These are phyloP conservation scores for Candolleomyces eurysporus DNA, from an alignment of 768 basidiomycete genomes.

Conservation along the genomic window DNA sequence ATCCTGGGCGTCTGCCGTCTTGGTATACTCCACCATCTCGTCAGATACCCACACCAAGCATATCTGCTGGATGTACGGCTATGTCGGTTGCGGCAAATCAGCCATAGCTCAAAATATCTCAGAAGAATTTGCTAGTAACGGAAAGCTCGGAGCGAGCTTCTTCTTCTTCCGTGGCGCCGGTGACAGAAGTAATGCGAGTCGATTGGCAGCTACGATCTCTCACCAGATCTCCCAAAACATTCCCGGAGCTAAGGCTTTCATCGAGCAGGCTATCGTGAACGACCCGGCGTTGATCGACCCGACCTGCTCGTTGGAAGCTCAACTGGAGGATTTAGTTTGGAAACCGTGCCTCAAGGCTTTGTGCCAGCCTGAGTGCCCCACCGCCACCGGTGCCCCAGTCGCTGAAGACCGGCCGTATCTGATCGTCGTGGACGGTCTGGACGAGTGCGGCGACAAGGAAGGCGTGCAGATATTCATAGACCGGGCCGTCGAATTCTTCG, in stretches of 20 bases:
- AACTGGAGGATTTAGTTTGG: slow-evolving; percentile 3
- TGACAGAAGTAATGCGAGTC: neutral
- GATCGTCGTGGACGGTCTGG: slow-evolving; percentile 10
- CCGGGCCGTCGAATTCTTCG: neutral
- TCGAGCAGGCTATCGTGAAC: neutral
- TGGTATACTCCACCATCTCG: too few species aligned
- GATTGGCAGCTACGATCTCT: slow-evolving; percentile 1
- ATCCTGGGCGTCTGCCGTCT: too few species aligned
- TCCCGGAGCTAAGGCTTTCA: neutral
- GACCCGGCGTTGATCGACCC: neutral
- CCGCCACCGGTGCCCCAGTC: too few species aligned
- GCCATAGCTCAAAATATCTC: slow-evolving; percentile 6
- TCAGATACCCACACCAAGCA: neutral
- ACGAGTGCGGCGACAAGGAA: slow-evolving; percentile 2
- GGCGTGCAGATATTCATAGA: neutral
- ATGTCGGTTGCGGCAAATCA: slow-evolving; percentile 8
- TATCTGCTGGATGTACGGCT: slow-evolving; percentile 5
- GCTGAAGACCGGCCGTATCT: neutral
- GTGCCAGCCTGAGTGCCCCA: neutral
- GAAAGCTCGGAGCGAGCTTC: slow-evolving; percentile 1
- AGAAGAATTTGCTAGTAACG: neutral
- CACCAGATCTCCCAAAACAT: slow-evolving; percentile 1
- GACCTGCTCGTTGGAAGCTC: neutral
- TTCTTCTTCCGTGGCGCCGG: slow-evolving; percentile 5
- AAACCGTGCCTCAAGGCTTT: slow-evolving; percentile 1